These are phyloP conservation scores for Dioszegia hungarica DNA, from an alignment of 768 basidiomycete species.

Conservation along the genomic window DNA sequence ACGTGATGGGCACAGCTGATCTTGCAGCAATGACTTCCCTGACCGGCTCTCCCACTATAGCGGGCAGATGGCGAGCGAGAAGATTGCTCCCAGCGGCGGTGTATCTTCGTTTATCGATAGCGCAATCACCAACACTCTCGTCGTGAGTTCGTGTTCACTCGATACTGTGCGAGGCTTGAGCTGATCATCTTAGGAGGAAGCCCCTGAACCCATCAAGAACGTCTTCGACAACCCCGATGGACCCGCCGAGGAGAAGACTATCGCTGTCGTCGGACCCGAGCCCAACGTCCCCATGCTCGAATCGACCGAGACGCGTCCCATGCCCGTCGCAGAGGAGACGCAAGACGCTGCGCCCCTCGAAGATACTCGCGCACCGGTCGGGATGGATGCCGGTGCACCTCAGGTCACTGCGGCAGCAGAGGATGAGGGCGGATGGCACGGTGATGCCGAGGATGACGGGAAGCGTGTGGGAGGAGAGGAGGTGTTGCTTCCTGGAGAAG, in stretches of 20 bases:
- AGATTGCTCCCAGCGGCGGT: constrained; percentile 8
- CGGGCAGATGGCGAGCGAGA: constrained; percentile 2
- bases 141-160: constrained; percentile 3
- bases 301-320: constrained; percentile 25
- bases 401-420: constrained; percentile 38
- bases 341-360: constrained; percentile 12
- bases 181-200: constrained; percentile 28
- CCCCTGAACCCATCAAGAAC: constrained; percentile 43
- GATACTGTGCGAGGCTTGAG: neutral
- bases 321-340: neutral
- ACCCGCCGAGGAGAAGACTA: constrained; percentile 41
- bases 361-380: constrained; percentile 45
- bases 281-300: constrained; percentile 42
- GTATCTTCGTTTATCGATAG: constrained; percentile 6
- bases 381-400: constrained; percentile 45
- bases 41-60: constrained; percentile 40
- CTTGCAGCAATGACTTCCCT: constrained; percentile 41
- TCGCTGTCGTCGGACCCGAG: constrained; percentile 35
- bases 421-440: constrained; percentile 48
- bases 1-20: constrained; percentile 2
- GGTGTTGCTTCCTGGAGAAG: constrained; percentile 4
- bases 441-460: constrained; percentile 42
- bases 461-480: constrained; percentile 6
- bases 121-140: constrained; percentile 29
- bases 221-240: constrained; percentile 33